Evolutionary conservation across 257 asterid genomes (phyloP), one percentile per base, ranked within the genome.

Genomic region (Fraxinus pennsylvanica): DNA sequence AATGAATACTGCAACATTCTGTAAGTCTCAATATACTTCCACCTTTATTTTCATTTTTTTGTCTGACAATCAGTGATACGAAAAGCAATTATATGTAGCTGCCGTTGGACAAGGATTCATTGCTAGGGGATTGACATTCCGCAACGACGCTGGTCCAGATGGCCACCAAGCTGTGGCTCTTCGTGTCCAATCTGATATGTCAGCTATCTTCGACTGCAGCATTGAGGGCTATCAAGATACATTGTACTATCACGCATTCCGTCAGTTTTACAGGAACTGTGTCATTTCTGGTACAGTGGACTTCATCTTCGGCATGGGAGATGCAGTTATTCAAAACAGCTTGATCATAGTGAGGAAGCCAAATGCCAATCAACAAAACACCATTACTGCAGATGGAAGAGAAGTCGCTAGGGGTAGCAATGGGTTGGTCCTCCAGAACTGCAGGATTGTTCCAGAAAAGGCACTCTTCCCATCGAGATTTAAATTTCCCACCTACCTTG

Each of bases 81-180:
- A 8, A 27, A 33, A 27, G 6, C 33, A 47, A 32, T 13, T 47
- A n/a, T 21, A 12, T 35, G 74, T 85, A 89, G 91, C 75, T 3
- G 84, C 85, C 22, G 76, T 75, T 0, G 91, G 92, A 1, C 39
- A 25, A 0, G 91, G 92, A 47, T 91, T 92, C 85, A 84, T 92
- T 0, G 94, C 91, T 0, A 81, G 79, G 14, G 81, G 85, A 17
- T 84, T 94, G 75, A 90, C 96, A 6, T 85, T 94, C 88, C 88
- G 89, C 1, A 94, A 94, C 76, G 83, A 83, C 3, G 95, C 95
- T 0, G 96, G 97, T 8, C 84, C 91, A 0, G 82, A 83, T 5
- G 97, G 95, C 4, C 87, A 84, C 38, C 97, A 90, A 14, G 98
- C 94, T 0, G 98, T 94, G 72, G 98, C 98, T 3, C 89, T 89